phyloP scores from a whole-genome alignment of 2,329 filamentous ascomycete genomes.

The Emmonsia crescens region DNA sequence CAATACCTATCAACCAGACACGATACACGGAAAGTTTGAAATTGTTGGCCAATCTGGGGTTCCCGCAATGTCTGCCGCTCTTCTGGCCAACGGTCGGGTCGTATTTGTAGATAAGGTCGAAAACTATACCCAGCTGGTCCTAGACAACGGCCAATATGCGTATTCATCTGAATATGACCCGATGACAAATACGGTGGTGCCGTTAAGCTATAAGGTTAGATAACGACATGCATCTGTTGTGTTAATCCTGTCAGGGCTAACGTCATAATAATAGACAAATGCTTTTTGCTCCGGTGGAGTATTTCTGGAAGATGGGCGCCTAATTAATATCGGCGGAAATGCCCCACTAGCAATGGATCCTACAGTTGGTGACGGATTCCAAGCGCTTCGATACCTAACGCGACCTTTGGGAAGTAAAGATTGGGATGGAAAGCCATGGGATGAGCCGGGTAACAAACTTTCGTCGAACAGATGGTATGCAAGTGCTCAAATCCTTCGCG shows the following conservation, averaged over 20 bases:
- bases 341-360: conserved; percentile 46
- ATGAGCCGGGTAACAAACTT: conserved; percentile 46
- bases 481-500: conserved; percentile 47
- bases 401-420: conserved; percentile 35
- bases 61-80: conserved; percentile 52
- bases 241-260: background rate
- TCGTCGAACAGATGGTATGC: conserved; percentile 50
- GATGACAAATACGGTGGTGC: conserved; percentile 34
- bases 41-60: conserved; percentile 48
- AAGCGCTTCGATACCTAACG: conserved; percentile 45
- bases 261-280: conserved; percentile 36
- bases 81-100: conserved; percentile 49
- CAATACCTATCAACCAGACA: conserved; percentile 10
- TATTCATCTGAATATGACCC: conserved; percentile 53
- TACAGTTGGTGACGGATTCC: conserved; percentile 49
- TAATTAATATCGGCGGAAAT: conserved; percentile 49
- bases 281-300: conserved; percentile 51
- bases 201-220: conserved; percentile 37
- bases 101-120: conserved; percentile 55
- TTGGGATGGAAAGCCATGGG: conserved; percentile 43
- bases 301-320: conserved; percentile 47
- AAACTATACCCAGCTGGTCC: conserved; percentile 48
- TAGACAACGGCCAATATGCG: conserved; percentile 45
- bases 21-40: conserved; percentile 38
- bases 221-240: background rate